Evolutionary conservation across 2,329 filamentous ascomycete genomes (phyloP).

Genomic region (Thielaviopsis populi): DNA sequence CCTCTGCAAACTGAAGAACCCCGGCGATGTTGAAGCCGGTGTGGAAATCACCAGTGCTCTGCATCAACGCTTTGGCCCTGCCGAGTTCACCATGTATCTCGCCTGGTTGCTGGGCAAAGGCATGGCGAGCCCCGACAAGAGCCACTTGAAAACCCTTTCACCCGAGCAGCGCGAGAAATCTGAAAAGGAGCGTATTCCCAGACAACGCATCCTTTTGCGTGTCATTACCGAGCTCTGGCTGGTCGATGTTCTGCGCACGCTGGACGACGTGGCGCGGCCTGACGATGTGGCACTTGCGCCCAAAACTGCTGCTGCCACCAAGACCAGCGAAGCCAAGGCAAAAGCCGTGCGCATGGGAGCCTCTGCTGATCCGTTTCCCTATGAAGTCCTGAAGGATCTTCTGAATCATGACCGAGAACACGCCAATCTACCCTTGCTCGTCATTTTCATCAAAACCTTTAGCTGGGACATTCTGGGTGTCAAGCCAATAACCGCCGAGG

Average conservation of each 20-base stretch:
- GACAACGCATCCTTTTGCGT: slow-evolving; percentile 72
- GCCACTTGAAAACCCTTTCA: slow-evolving; percentile 59
- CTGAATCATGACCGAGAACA: slow-evolving; percentile 89
- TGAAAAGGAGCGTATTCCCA: slow-evolving; percentile 78
- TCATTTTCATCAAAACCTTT: slow-evolving; percentile 91
- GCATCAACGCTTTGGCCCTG: slow-evolving; percentile 82
- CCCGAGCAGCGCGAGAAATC: slow-evolving; percentile 82
- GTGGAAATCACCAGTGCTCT: slow-evolving; percentile 91
- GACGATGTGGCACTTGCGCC: slow-evolving; percentile 48
- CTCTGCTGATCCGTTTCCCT: slow-evolving; percentile 77
- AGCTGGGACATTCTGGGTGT: slow-evolving; percentile 88
- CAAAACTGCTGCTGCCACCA: slow-evolving; percentile 32
- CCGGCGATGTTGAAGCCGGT: slow-evolving; percentile 79
- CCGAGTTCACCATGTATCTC: slow-evolving; percentile 79
- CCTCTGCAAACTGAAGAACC: slow-evolving; percentile 76
- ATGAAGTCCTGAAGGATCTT: slow-evolving; percentile 95
- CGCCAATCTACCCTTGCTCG: slow-evolving; percentile 74
- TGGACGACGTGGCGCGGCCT: slow-evolving; percentile 50
- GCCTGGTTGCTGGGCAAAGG: slow-evolving; percentile 88
- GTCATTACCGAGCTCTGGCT: slow-evolving; percentile 96
- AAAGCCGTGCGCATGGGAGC: slow-evolving; percentile 39
- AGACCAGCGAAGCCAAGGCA: slow-evolving; percentile 44
- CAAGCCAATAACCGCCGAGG: slow-evolving; percentile 53
- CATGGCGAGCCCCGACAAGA: slow-evolving; percentile 79
- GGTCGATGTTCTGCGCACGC: slow-evolving; percentile 68